These are phyloP conservation scores for Nemania diffusa DNA, from an alignment of 2,329 filamentous ascomycete species.

Conservation along the genomic window DNA sequence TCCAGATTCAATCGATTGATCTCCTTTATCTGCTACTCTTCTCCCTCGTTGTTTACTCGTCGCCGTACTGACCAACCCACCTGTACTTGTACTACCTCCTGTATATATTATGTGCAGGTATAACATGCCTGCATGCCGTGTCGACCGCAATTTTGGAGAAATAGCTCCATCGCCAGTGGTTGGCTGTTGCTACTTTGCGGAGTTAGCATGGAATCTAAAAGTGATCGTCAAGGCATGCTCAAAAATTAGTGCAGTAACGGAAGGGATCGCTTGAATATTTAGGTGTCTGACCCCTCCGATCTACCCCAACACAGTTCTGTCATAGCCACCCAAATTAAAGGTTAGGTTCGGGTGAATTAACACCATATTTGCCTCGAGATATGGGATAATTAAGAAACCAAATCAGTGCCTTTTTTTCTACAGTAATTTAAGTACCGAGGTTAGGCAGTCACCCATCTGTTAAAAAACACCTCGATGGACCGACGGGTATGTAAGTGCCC, in stretches of 20 bases:
- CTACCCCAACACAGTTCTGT: slow-evolving; percentile 1
- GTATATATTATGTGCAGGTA: not conserved
- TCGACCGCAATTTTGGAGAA: slow-evolving; percentile 12
- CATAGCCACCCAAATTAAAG: not conserved
- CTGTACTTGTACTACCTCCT: not conserved
- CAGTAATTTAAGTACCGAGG: no score
- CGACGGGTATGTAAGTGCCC: not conserved
- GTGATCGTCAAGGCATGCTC: slow-evolving; percentile 25
- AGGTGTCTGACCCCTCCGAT: not conserved
- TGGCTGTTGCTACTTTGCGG: slow-evolving; percentile 14
- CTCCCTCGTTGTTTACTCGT: not conserved
- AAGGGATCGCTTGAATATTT: slow-evolving; percentile 8
- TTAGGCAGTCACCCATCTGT: no score
- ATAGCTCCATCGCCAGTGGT: slow-evolving; percentile 11
- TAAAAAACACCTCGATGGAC: no score
- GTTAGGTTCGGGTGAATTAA: slow-evolving; percentile 1
- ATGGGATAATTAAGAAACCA: not conserved
- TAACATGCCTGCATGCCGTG: not conserved
- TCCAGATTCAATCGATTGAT: not conserved
- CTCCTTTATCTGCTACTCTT: not conserved
- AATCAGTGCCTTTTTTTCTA: no score
- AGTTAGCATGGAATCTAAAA: slow-evolving; percentile 20
- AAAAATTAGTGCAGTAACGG: not conserved
- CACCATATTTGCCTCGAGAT: not conserved
- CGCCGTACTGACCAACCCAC: not conserved